Base-by-base conservation (phyloP, 2,329 filamentous ascomycete species). In the Coniochaeta sp. region DNA sequence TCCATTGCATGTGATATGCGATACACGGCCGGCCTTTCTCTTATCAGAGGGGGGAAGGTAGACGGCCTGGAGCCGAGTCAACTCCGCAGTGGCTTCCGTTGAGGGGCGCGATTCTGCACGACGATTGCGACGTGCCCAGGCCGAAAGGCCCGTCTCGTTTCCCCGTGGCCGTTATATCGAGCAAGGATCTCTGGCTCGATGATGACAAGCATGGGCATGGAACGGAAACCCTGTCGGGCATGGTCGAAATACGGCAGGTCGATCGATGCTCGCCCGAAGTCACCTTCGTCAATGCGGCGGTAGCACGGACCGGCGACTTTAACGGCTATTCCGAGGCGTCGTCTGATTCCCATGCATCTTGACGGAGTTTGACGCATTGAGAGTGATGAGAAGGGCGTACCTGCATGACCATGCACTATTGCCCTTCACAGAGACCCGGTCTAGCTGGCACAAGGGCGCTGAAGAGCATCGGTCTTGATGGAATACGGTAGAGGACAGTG, bases 171-270 rank as follows among this genome's bases (percentile, higher is more conserved):
- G 49, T 33, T 45, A 12, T 24, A n/a, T 16, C 27, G 35, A 51
- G 35, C 49, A 51, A 51, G 49, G 49, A 46, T 51, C 31, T 24
- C 6, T 3, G 45, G 22, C 14, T 24, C n/a, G 14, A 18, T 20
- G 7, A 51, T 51, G 49, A 46, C 49, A 51, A 38, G 49, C 49
- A 51, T 45, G 35, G 49, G 49, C 35, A 45, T 42, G 26, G n/a
- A 38, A 45, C 28, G 18, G 24, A 22, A 24, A 52, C 45, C 31
- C 22, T 48, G 46, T 42, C 51, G 46, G 51, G 33, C 18, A 28
- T 49, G 40, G 45, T 52, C 51, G 32, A 49, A 42, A 52, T 49
- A 28, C 51, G 51, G 51, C 51, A 52, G 51, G 51, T 52, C 45
- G 18, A 28, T 50, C 49, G 20, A 13, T 22, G 33, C 20, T 5